A percentile compares a stretch with the other conserved stretches of the same genome.
Evolutionary conservation across 75 land plant species (phyloP).

Genomic region (Adiantum capillusveneris): DNA sequence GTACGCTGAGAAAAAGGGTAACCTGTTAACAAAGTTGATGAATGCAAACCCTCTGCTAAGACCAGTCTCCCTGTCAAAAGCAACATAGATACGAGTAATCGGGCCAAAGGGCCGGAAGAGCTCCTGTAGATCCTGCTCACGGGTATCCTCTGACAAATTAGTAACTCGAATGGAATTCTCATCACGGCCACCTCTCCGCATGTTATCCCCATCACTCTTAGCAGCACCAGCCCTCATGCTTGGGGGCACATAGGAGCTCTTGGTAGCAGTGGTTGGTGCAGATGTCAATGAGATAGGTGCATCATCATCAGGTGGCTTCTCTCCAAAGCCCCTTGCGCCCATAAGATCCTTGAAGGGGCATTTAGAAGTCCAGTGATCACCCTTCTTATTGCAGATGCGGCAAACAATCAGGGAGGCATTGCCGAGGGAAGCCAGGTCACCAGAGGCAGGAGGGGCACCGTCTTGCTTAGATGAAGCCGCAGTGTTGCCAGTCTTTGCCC

Average conservation of each 20-base stretch:
- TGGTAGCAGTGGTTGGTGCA: slow-evolving; percentile 22
- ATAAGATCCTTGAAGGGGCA: slow-evolving; percentile 79
- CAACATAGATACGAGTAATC: slow-evolving; percentile 67
- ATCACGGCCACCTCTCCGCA: slow-evolving; percentile 60
- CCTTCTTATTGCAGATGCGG: slow-evolving; percentile 77
- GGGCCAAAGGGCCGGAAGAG: slow-evolving; percentile 62
- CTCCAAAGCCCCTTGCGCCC: slow-evolving; percentile 23
- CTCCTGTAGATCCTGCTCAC: slow-evolving; percentile 72
- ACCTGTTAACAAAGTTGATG: slow-evolving; percentile 69
- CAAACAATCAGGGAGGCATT: slow-evolving; percentile 75
- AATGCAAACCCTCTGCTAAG: slow-evolving; percentile 75
- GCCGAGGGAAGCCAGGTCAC: slow-evolving; percentile 33
- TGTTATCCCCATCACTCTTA: slow-evolving; percentile 29
- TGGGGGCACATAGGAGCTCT: slow-evolving; percentile 60
- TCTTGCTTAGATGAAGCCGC: slow-evolving; percentile 30
- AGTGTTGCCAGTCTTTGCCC: slow-evolving; percentile 43
- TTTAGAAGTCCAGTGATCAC: slow-evolving; percentile 82
- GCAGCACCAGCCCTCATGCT: slow-evolving; percentile 51
- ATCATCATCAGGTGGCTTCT: slow-evolving; percentile 39
- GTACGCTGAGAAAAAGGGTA: too few relatives aligned
- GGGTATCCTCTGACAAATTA: slow-evolving; percentile 72
- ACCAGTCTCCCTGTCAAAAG: slow-evolving; percentile 64
- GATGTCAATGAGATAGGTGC: slow-evolving; percentile 15
- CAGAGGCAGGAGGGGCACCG: slow-evolving; percentile 19
- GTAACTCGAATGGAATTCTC: slow-evolving; percentile 79